Base-by-base conservation (phyloP, 2,329 filamentous ascomycete genomes). In the Metarhizium album region DNA sequence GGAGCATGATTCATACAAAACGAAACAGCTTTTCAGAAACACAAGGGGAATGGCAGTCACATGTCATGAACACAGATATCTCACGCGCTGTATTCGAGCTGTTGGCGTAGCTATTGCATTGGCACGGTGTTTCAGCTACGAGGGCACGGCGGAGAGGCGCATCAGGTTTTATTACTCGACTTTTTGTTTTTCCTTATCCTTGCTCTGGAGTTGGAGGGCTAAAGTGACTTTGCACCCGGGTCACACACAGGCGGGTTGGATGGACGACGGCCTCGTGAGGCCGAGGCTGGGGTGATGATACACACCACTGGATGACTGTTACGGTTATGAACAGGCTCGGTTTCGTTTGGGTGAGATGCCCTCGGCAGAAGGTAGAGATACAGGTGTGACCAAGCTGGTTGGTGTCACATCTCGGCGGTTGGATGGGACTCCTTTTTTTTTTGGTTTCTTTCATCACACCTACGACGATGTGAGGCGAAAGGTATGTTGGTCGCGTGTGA, bases 261-360 rank as follows among this genome's bases (percentile, higher is more conserved):
- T 55, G 55, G 58, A 57, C 57, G 58, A 57, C 57, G 53, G 56
- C 49, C 48, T 56, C 53, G 49, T 57, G 48, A 55, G 47, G 50
- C 48, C 56, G 48, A 55, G 47, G 50, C 48, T 45, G 49, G 55
- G 56, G 59, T 58, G 59, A 66, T 62, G 63, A 67, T 67, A 67
- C n/a, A n/a, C n/a, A n/a, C 64, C 61, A 65, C 53, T 35, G 62
- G 60, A 66, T 59, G 63, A 65, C 57, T 43, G 16, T 35, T 24
- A 43, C 40, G 18, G 40, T 43, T 43, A 43, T 43, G 40, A 43
- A 22, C 40, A 24, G 40, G 22, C 24, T 24, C 5, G 40, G 40
- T 24, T 43, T 11, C 8, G 40, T 43, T 43, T 43, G 40, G 40
- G 40, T 43, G 40, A 23, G 40, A 43, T 43, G 24, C 40, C 38